These are phyloP conservation scores for Leishmania lainsoni DNA, from an alignment of 208 protist genomes.

Conservation along the genomic window DNA sequence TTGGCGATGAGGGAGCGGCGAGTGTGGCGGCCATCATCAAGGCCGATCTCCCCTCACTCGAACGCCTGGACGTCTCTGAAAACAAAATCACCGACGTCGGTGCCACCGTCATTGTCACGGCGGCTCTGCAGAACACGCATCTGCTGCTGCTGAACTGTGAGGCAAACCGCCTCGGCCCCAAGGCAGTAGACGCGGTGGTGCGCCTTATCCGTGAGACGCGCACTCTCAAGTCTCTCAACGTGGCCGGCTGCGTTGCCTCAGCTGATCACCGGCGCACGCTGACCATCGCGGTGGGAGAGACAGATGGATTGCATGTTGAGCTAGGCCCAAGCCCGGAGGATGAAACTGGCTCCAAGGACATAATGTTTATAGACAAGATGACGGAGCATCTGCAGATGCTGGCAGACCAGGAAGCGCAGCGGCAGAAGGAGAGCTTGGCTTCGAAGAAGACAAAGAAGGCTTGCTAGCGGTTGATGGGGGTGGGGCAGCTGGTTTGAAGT, in stretches of 20 bases:
- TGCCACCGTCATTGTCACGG: conserved; percentile 45
- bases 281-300: conserved; percentile 60
- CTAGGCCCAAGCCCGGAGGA: conserved; percentile 55
- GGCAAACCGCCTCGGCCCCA: conserved; percentile 63
- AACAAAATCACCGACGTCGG: conserved; percentile 79
- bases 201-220: conserved; percentile 56
- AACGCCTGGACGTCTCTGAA: conserved; percentile 65
- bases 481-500: too few species aligned
- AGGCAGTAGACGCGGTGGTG: conserved; percentile 53
- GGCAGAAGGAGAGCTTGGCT: conserved; percentile 34
- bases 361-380: conserved; percentile 42
- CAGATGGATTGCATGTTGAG: conserved; percentile 76
- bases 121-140: conserved; percentile 64
- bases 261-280: conserved; percentile 58
- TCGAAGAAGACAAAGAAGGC: conserved; percentile 32
- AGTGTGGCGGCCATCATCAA: conserved; percentile 67
- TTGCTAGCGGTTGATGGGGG: conserved; percentile 5
- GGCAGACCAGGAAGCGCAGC: conserved; percentile 66
- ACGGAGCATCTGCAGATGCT: conserved; percentile 76
- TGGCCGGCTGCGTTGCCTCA: conserved; percentile 57
- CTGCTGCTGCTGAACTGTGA: conserved; percentile 58
- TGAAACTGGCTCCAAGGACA: conserved; percentile 13
- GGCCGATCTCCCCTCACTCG: conserved; percentile 55
- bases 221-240: conserved; percentile 78
- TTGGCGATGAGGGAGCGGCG: conserved; percentile 80